Conservation (phyloP, 2,329 filamentous ascomycete genomes). For the Cordyceps sp. region DNA sequence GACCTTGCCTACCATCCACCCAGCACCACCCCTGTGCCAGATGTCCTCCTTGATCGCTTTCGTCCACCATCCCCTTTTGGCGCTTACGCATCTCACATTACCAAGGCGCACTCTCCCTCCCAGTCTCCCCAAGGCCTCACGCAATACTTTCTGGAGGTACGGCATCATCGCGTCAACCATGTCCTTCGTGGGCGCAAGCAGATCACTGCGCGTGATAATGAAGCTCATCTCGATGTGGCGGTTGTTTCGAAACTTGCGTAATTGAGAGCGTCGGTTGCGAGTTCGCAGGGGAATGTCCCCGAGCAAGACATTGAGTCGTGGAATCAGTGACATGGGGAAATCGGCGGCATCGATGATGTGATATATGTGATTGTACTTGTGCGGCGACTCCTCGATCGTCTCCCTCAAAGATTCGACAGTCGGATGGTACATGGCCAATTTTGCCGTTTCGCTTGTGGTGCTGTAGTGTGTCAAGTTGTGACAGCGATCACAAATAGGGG, state of each 20-base stretch:
- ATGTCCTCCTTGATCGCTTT: slow-evolving; percentile 73
- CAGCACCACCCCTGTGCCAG: slow-evolving; percentile 64
- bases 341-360: slow-evolving; percentile 91
- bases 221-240: slow-evolving; percentile 70
- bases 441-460: slow-evolving; percentile 27
- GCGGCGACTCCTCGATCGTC: slow-evolving; percentile 75
- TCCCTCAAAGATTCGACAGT: slow-evolving; percentile 65
- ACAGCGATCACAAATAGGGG: slow-evolving; percentile 72
- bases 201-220: slow-evolving; percentile 75
- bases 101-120: slow-evolving; percentile 65
- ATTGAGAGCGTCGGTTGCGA: slow-evolving; percentile 60
- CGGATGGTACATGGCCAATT: slow-evolving; percentile 58
- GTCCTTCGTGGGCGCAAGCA: slow-evolving; percentile 68
- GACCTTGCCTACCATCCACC: slow-evolving; percentile 95
- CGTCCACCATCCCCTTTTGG: slow-evolving; percentile 83
- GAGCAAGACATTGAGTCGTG: slow-evolving; percentile 54
- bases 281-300: slow-evolving; percentile 59
- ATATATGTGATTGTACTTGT: slow-evolving; percentile 87
- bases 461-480: slow-evolving; percentile 67
- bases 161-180: slow-evolving; percentile 79
- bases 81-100: slow-evolving; percentile 74
- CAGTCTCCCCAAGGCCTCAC: slow-evolving; percentile 53
- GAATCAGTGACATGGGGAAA: slow-evolving; percentile 85
- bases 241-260: slow-evolving; percentile 46
- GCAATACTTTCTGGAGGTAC: slow-evolving; percentile 60